phyloP scores from a whole-genome alignment of 768 basidiomycete species.

The Kwoniella dejecticola region DNA sequence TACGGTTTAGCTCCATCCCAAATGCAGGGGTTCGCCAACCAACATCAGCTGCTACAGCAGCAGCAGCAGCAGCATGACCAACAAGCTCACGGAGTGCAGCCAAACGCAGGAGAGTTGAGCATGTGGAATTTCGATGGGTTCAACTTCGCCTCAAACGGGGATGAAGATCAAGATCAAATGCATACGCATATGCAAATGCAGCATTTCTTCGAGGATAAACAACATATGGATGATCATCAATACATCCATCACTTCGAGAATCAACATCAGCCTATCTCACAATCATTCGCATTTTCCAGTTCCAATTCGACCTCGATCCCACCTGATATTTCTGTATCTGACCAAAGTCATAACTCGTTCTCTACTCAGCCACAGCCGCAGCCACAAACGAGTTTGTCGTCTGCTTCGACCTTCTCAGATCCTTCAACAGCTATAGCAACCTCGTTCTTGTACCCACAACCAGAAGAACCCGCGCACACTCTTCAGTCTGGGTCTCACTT shows the following conservation, averaged over 20 bases:
- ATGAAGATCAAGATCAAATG: no score
- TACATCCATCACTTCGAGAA: background rate
- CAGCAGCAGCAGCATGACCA: background rate
- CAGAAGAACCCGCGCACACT: background rate
- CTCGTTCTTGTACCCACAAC: slow-evolving; percentile 9
- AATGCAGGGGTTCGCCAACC: background rate
- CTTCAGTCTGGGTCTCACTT: background rate
- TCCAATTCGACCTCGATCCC: no score
- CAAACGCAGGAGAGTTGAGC: no score
- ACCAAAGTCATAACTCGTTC: no score
- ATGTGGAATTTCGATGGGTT: no score
- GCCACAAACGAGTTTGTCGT: background rate
- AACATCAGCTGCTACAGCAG: background rate
- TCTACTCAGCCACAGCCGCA: background rate
- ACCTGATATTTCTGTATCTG: background rate
- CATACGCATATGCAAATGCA: no score
- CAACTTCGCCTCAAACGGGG: no score
- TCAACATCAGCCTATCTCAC: background rate
- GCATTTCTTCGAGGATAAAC: no score
- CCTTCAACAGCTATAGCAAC: background rate
- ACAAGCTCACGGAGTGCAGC: background rate
- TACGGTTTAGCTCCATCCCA: slow-evolving; percentile 17
- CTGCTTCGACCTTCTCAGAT: slow-evolving; percentile 1
- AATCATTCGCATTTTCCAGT: background rate
- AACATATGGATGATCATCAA: no score